These are phyloP conservation scores for Pseudogymnoascus sp. DNA, from an alignment of 2,329 filamentous ascomycete species.

Conservation along the genomic window DNA sequence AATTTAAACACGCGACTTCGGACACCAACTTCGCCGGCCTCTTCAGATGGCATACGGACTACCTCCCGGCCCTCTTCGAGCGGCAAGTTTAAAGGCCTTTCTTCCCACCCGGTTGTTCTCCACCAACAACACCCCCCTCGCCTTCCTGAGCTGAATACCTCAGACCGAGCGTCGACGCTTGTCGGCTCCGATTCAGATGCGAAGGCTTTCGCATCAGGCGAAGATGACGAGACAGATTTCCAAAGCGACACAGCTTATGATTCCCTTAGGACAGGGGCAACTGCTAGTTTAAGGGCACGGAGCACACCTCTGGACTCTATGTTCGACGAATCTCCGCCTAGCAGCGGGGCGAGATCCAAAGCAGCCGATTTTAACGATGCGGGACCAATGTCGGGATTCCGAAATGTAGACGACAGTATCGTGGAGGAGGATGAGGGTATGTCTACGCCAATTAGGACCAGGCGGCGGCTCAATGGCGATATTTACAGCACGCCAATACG, in stretches of 20 bases:
- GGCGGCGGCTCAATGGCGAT: slow-evolving; percentile 5
- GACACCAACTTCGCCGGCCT: slow-evolving; percentile 21
- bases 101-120: slow-evolving; percentile 16
- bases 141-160: slow-evolving; percentile 18
- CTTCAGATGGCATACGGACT: slow-evolving; percentile 23
- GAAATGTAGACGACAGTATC: slow-evolving; percentile 47
- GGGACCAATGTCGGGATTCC: slow-evolving; percentile 35
- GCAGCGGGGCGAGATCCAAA: slow-evolving; percentile 38
- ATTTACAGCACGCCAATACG: slow-evolving; percentile 14
- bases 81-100: slow-evolving; percentile 33
- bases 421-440: slow-evolving; percentile 54
- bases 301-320: slow-evolving; percentile 70
- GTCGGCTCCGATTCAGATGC: slow-evolving; percentile 62
- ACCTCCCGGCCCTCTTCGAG: slow-evolving; percentile 34
- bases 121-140: slow-evolving; percentile 16
- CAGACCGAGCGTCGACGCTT: slow-evolving; percentile 47
- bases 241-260: slow-evolving; percentile 72
- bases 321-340: slow-evolving; percentile 69
- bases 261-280: slow-evolving; percentile 63
- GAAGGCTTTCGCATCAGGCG: slow-evolving; percentile 55
- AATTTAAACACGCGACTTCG: slow-evolving; percentile 25
- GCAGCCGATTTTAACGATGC: slow-evolving; percentile 25
- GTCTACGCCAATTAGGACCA: slow-evolving; percentile 37
- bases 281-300: slow-evolving; percentile 54
- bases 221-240: slow-evolving; percentile 71